These are phyloP conservation scores for Fimicolochytrium jonesii DNA, from an alignment of 192 early-diverging fungal species.

Conservation along the genomic window DNA sequence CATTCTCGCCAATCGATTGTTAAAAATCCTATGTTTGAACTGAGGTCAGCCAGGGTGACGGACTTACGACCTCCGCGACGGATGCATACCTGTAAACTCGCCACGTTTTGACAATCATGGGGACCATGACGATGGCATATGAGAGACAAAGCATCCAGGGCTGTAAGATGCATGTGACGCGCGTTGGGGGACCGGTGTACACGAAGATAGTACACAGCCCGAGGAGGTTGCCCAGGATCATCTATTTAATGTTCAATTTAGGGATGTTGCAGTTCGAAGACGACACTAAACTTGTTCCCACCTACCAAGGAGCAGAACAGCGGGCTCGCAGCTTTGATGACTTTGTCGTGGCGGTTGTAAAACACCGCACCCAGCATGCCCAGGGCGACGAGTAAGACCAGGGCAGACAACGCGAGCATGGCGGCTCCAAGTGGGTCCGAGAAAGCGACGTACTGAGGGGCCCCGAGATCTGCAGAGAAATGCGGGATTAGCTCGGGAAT, in stretches of 20 bases:
- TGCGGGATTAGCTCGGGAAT: not conserved
- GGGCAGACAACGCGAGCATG: not conserved
- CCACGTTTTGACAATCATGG: not conserved
- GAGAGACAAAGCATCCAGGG: constrained; percentile 10
- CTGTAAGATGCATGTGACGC: constrained; percentile 9
- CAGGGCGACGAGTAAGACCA: not conserved
- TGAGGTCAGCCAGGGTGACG: not conserved
- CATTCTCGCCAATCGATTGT: not conserved
- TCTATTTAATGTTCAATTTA: too few relatives aligned
- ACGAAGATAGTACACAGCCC: not conserved
- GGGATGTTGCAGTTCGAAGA: too few relatives aligned
- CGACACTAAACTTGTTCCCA: not conserved
- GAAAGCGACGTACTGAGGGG: not conserved
- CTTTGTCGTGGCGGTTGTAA: not conserved
- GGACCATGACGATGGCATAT: not conserved
- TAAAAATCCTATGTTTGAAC: not conserved
- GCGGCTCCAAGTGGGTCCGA: not conserved
- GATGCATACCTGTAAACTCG: too few relatives aligned
- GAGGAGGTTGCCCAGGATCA: not conserved
- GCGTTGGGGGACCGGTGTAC: constrained; percentile 10
- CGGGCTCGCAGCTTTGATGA: not conserved
- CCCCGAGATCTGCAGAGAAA: not conserved
- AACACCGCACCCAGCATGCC: too few relatives aligned
- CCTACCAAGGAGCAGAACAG: not conserved
- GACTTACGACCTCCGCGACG: too few relatives aligned